Evolutionary conservation across 2,329 filamentous ascomycete species (phyloP), one percentile per base, ranked within the genome.

Genomic region (Ophiostoma triangulosporum): DNA sequence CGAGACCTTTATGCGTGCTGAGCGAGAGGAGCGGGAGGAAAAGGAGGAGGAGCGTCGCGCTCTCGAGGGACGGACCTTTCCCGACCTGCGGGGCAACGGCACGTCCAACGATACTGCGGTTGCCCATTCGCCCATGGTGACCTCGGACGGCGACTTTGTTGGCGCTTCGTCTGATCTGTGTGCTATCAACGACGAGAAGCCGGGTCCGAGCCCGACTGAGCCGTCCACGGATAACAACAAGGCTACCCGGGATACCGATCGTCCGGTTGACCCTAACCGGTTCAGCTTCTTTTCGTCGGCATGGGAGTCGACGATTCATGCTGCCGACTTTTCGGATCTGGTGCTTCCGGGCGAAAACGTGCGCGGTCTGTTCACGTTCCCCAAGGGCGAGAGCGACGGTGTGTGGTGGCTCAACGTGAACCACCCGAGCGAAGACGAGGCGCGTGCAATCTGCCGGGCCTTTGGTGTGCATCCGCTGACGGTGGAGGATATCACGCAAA

Each of bases 381-480:
- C 80, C 6, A 80, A 75, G 51, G 75, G 76, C 29, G 78, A 81
- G 57, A 68, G 71, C 2, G 76, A 89, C 61, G 91, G 91, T 62
- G 90, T 95, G n/a, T 98, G 91, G 90, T 98, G 93, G 93, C 76
- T 98, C 50, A 95, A 98, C 63, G 84, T 96, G 65, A 85, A 91
- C 65, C 88, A 87, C 60, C 88, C 91, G 1, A 90, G 84, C 1
- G 86, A 90, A 63, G 89, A 91, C 56, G 93, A 97, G 66, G 82
- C 95, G 20, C 81, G 83, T 43, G 84, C 84, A 29, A 84, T 98
- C 57, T 95, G 88, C 73, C 89, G 90, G 64, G 90, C 93, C 4
- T 98, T 98, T 68, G 88, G 88, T 14, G 86, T 98, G 53, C 93
- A 98, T 68, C 91, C 91, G 32, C 73, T 98, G 67, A 98, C 93